phyloP scores from a whole-genome alignment of 2,329 filamentous ascomycete genomes.

The Claviceps paspali region DNA sequence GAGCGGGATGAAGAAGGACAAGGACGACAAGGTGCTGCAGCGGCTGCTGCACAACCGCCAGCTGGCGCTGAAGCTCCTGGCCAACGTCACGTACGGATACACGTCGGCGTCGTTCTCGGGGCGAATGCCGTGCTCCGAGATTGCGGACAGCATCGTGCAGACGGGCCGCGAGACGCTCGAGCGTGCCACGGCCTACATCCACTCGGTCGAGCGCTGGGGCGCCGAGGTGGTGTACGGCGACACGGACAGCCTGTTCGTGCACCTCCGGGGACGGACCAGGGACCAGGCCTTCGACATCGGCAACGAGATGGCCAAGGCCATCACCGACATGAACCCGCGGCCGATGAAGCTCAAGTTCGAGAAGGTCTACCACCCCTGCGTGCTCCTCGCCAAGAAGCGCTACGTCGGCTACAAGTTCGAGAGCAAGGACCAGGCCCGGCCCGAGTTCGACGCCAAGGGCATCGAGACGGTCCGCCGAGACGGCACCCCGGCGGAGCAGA shows the following conservation, averaged over 20 bases:
- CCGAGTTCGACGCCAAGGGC: constrained; percentile 93
- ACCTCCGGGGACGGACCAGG: constrained; percentile 72
- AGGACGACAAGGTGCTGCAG: constrained; percentile 73
- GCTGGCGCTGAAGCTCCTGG: constrained; percentile 83
- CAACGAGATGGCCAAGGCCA: constrained; percentile 72
- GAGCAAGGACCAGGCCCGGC: constrained; percentile 53
- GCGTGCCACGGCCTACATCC: constrained; percentile 82
- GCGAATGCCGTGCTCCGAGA: constrained; percentile 94
- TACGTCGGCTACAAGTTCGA: constrained; percentile 99
- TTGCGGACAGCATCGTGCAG: constrained; percentile 95
- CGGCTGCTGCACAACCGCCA: constrained; percentile 86
- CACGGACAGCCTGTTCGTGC: constrained; percentile 87
- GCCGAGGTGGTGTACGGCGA: constrained; percentile 97
- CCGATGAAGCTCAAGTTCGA: constrained; percentile 96
- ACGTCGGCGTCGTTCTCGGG: constrained; percentile 94
- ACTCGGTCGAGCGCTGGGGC: constrained; percentile 73
- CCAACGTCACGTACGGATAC: constrained; percentile 98
- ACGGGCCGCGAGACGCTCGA: constrained; percentile 90
- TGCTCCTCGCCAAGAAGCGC: constrained; percentile 88
- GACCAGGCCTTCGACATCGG: constrained; percentile 88
- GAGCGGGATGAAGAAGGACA: constrained; percentile 86
- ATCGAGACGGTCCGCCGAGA: constrained; percentile 95
- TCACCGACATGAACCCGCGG: constrained; percentile 79
- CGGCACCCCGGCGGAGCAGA: constrained; percentile 88
- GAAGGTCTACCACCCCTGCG: constrained; percentile 93